These are phyloP conservation scores for Pichia sp. DNA, from an alignment of 1,139 yeast species.

Conservation along the genomic window DNA sequence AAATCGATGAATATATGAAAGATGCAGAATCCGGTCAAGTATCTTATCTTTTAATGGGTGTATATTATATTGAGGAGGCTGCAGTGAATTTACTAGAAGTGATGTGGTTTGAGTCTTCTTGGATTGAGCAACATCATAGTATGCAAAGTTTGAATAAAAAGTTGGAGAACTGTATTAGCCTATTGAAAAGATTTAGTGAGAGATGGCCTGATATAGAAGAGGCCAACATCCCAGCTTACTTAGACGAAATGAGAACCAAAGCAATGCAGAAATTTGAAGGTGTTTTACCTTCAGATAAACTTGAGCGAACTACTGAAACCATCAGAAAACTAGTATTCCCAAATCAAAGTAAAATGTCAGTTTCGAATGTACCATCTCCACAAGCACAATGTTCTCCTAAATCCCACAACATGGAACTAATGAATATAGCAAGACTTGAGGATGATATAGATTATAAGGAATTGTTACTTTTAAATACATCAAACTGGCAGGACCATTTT, in stretches of 20 bases:
- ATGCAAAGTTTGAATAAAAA: conserved; percentile 14
- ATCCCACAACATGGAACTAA: no score
- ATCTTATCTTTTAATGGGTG: conserved; percentile 18
- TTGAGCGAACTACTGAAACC: conserved; percentile 9
- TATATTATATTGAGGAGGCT: conserved; percentile 18
- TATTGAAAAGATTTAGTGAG: conserved; percentile 15
- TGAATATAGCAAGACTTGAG: no score
- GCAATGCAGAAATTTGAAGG: conserved; percentile 9
- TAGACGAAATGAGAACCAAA: conserved; percentile 7
- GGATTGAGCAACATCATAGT: conserved; percentile 17
- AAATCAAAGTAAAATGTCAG: conserved; percentile 5
- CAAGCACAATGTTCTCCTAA: no score
- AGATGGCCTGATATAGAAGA: conserved; percentile 20
- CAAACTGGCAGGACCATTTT: conserved; percentile 20
- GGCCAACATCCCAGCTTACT: conserved; percentile 12
- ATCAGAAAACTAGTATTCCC: conserved; percentile 18
- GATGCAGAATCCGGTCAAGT: conserved; percentile 18
- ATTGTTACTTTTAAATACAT: conserved; percentile 10
- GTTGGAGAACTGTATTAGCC: conserved; percentile 10
- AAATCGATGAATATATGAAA: conserved; percentile 18
- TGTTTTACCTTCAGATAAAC: background rate
- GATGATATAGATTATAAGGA: background rate
- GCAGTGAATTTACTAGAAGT: conserved; percentile 16
- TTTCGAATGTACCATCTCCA: background rate
- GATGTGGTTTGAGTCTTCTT: conserved; percentile 18